These are phyloP conservation scores for Antrodiella citrinella DNA, from an alignment of 768 basidiomycete species.

Conservation along the genomic window DNA sequence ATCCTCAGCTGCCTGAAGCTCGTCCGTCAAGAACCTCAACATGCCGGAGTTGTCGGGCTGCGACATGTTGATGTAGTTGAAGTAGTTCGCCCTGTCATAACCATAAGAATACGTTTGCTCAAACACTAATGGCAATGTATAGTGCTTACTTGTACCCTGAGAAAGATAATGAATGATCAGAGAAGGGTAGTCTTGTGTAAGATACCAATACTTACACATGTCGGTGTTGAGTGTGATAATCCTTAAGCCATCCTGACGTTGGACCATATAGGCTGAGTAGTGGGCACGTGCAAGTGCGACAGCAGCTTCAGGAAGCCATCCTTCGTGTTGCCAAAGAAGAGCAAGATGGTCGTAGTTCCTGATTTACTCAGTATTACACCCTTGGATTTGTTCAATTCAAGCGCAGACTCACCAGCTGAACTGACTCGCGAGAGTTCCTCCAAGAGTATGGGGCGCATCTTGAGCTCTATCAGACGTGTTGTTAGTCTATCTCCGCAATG, in stretches of 20 bases:
- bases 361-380: not conserved
- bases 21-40: constrained; percentile 70
- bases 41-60: constrained; percentile 65
- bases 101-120: not conserved
- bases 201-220: constrained; percentile 53
- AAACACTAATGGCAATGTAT: not conserved
- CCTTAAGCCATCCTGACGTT: constrained; percentile 55
- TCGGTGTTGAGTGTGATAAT: constrained; percentile 74
- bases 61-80: constrained; percentile 72
- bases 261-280: constrained; percentile 68
- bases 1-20: constrained; percentile 74
- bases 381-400: not conserved
- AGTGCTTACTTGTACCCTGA: constrained; percentile 28
- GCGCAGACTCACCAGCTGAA: constrained; percentile 46
- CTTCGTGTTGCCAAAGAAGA: constrained; percentile 58
- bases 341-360: constrained; percentile 79
- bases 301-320: constrained; percentile 56
- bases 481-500: not conserved
- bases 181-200: too few species aligned
- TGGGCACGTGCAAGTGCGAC: constrained; percentile 54
- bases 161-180: constrained; percentile 4
- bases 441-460: constrained; percentile 53
- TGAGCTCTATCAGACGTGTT: constrained; percentile 33
- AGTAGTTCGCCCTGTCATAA: constrained; percentile 49
- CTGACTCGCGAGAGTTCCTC: constrained; percentile 45